Percentiles rank a stretch among this genome's conserved stretches.
These are phyloP conservation scores for Leavenworthia alabamica DNA, from an alignment of 345 rosid genomes.

Conservation along the genomic window DNA sequence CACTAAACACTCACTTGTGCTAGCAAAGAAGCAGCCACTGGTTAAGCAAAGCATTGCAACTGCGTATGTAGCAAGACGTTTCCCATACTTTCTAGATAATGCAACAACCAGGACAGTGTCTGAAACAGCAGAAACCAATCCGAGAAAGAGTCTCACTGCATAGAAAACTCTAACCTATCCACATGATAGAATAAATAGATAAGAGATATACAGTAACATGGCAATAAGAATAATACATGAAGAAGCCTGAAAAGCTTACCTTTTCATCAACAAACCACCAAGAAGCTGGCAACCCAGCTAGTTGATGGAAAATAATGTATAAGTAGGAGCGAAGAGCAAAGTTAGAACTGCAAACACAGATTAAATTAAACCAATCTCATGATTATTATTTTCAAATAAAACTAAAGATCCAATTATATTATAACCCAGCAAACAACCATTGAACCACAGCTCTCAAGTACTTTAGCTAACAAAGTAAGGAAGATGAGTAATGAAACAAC, in stretches of 20 bases:
- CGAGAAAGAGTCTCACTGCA: conserved; percentile 92
- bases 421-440: no score
- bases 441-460: background rate
- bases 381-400: background rate
- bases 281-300: conserved; percentile 78
- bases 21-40: conserved; percentile 98
- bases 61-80: conserved; percentile 81
- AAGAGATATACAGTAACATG: background rate
- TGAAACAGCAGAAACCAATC: conserved; percentile 63
- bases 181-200: background rate
- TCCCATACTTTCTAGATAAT: conserved; percentile 84
- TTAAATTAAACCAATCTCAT: background rate
- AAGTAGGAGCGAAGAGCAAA: conserved; percentile 91
- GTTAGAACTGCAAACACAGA: conserved; percentile 58
- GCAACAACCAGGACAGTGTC: conserved; percentile 87
- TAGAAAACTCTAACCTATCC: conserved; percentile 81
- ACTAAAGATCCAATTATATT: background rate
- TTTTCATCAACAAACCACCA: conserved; percentile 80
- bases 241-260: conserved; percentile 35
- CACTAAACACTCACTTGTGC: conserved; percentile 65
- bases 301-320: conserved; percentile 69
- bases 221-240: background rate
- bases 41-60: conserved; percentile 95
- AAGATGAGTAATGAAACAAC: background rate
- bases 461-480: background rate